phyloP scores from a whole-genome alignment of 208 protist species.

The Acanthamoeba castellanii region DNA sequence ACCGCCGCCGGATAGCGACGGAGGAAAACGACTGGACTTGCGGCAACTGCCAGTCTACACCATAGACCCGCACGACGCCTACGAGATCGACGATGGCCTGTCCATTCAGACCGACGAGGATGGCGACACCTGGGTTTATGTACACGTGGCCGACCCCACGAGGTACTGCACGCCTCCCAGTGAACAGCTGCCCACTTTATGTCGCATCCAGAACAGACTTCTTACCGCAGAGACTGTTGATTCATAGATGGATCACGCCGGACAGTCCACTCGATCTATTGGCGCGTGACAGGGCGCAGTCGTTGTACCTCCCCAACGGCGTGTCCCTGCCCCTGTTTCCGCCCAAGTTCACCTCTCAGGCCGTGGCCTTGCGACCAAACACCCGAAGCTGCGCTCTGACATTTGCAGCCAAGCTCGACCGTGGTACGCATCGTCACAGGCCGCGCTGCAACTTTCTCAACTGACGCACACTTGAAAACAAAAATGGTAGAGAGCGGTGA shows the following conservation, averaged over 20 bases:
- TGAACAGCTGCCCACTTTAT: background rate
- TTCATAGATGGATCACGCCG: background rate
- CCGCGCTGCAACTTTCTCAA: background rate
- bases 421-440: background rate
- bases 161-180: background rate
- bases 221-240: background rate
- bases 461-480: too few relatives aligned
- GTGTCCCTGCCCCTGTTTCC: conserved; percentile 11
- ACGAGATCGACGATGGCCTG: conserved; percentile 58
- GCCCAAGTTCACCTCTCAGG: background rate
- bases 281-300: conserved; percentile 9
- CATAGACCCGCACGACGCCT: conserved; percentile 18
- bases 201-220: background rate
- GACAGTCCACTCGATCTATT: background rate
- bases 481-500: background rate
- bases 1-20: conserved; percentile 1
- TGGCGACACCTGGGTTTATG: conserved; percentile 22
- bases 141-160: conserved; percentile 61
- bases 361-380: background rate
- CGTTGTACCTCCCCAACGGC: conserved; percentile 29
- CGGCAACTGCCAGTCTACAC: conserved; percentile 4
- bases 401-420: conserved; percentile 42
- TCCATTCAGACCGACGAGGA: background rate
- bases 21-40: background rate
- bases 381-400: conserved; percentile 37